Evolutionary conservation across 441 rosid species (phyloP).

Genomic region (Lepidium campestre): DNA sequence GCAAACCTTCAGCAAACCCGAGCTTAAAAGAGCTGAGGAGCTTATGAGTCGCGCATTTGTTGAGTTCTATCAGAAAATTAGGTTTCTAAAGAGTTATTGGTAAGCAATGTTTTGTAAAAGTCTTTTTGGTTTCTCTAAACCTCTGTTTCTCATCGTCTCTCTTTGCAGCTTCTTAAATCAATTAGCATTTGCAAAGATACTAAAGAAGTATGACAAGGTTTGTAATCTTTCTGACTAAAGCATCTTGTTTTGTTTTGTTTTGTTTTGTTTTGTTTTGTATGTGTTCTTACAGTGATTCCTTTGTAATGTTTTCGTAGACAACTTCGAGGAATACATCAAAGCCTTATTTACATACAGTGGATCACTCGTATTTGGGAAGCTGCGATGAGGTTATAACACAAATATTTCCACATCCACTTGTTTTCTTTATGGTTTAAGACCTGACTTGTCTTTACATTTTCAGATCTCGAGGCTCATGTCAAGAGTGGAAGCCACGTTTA

Average conservation of each 20-base stretch:
- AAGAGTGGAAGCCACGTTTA: constrained; percentile 49
- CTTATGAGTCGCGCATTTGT: constrained; percentile 51
- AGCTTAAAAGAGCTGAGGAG: constrained; percentile 56
- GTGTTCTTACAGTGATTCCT: neutral
- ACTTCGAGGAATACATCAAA: constrained; percentile 55
- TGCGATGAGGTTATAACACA: constrained; percentile 52
- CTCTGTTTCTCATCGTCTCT: neutral
- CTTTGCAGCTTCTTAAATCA: constrained; percentile 63
- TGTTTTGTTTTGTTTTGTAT: neutral
- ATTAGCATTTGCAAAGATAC: constrained; percentile 65
- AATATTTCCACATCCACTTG: neutral
- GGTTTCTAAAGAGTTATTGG: constrained; percentile 66
- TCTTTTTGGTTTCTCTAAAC: neutral
- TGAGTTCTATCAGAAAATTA: constrained; percentile 61
- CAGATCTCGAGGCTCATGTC: constrained; percentile 59
- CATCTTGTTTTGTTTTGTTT: neutral
- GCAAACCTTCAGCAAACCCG: constrained; percentile 38
- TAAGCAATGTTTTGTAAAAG: constrained; percentile 17
- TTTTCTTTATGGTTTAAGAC: neutral
- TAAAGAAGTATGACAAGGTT: constrained; percentile 92
- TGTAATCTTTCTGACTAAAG: neutral
- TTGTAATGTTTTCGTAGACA: constrained; percentile 33
- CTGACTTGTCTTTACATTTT: neutral
- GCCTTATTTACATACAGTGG: constrained; percentile 60
- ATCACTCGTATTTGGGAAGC: constrained; percentile 57